These are phyloP conservation scores for Coemansia sp. DNA, from an alignment of 192 early-diverging fungal species.

Conservation along the genomic window DNA sequence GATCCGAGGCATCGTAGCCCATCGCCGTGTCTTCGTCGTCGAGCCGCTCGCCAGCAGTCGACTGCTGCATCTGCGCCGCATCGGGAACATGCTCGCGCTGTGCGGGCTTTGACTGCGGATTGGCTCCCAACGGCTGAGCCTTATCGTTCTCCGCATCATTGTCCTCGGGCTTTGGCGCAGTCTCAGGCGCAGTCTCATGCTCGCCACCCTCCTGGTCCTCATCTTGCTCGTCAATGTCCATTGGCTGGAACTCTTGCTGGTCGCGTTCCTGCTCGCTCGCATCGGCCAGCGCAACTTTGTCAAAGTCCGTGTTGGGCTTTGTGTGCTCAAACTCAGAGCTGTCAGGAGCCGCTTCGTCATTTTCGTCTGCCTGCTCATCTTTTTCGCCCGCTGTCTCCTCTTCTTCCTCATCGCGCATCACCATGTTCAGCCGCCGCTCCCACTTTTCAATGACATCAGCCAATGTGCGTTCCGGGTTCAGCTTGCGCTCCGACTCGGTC, in stretches of 20 bases:
- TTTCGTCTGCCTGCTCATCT: constrained; percentile 18
- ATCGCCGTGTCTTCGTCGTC: constrained; percentile 45
- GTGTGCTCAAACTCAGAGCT: constrained; percentile 58
- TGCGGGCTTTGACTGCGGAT: constrained; percentile 14
- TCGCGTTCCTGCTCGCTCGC: constrained; percentile 63
- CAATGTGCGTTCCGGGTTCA: constrained; percentile 79
- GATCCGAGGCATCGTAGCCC: neutral
- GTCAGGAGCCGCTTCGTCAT: constrained; percentile 13
- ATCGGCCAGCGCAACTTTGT: constrained; percentile 61
- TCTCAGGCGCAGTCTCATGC: neutral
- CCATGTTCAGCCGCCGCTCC: constrained; percentile 78
- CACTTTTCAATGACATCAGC: constrained; percentile 94
- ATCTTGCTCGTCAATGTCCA: constrained; percentile 64
- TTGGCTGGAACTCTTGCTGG: constrained; percentile 57
- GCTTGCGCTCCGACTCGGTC: constrained; percentile 44
- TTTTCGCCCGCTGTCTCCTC: constrained; percentile 50
- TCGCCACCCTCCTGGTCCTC: neutral
- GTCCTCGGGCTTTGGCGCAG: neutral
- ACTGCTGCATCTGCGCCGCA: constrained; percentile 51
- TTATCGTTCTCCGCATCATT: neutral
- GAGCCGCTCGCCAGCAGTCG: constrained; percentile 30
- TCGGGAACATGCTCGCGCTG: constrained; percentile 9
- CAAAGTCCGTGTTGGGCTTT: constrained; percentile 72
- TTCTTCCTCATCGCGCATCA: constrained; percentile 67
- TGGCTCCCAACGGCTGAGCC: constrained; percentile 3